Evolutionary conservation across 345 rosid species (phyloP), one percentile per base, ranked within the genome.

Genomic region (Turnera subulata): DNA sequence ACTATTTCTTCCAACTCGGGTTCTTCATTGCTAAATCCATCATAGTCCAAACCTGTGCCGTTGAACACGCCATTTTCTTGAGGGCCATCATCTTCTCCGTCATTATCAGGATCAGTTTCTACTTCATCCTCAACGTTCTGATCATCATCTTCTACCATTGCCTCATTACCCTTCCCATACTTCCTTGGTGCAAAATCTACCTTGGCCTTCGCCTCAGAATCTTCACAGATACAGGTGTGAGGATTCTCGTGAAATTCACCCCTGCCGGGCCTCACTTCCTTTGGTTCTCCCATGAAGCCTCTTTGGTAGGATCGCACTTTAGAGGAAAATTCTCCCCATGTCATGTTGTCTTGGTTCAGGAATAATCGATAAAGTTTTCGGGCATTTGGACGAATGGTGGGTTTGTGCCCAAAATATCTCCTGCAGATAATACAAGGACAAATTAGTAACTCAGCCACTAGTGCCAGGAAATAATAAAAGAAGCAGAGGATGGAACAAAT

Each of bases 231-330:
- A 80, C 99, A 93, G 57, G 84, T 44, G 6, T 92, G 66, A 3
- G 99, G 99, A 63, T 93, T 93, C 84, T 93, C 99, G 58, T 90
- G 97, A 75, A 93, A 93, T 76, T 87, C 97, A 47, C 99, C 99
- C 76, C 97, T 84, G 52, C 99, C 97, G 0, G 92, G 80, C 78
- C 92, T 80, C 17, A 82, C 90, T 69, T 93, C 97, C 57, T 84
- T 93, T 19, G 99, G 99, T 69, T 79, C 89, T 59, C 99, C 97
- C 96, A 93, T 85, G 78, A 90, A 93, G 55, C 96, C 97, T 78
- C 77, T 76, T 70, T 93, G 99, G 35, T 69, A 82, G 46, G 78
- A 78, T 50, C 82, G 84, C 53, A 83, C 86, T 67, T 63, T 78
- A 32, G 91, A 85, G 53, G 95, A 78, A 76, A 90, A 94, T 68